Evolutionary conservation across 768 basidiomycete species (phyloP), one percentile per base, ranked within the genome.

Genomic region (Terana coerulea): DNA sequence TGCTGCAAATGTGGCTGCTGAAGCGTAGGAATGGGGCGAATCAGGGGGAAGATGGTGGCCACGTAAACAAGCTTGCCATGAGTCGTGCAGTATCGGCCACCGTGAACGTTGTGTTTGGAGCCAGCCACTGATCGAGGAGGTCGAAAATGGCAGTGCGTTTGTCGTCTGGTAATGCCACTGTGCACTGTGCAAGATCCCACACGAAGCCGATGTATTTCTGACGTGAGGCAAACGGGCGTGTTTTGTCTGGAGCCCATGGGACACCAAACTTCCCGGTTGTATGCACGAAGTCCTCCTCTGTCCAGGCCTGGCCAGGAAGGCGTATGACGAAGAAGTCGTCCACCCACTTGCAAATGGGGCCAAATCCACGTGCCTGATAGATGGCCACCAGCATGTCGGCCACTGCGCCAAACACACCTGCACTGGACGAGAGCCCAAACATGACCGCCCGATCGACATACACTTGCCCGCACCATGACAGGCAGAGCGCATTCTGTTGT

Each of bases 321-420:
- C 59, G 55, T 14, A 69, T 52, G 7, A 64, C 61, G 7, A 69
- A 46, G 49, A 73, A 71, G 43, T 74, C 64, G 60, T 74, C 69
- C 0, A 72, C 70, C 72, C 72, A 74, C 51, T 72, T 73, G 19
- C 37, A 15, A 10, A 69, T 49, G 5, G 47, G 52, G 1, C 54
- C 33, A 35, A 65, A 57, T 1, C 67, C 66, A 4, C 29, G 25
- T 11, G 47, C 30, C 6, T 35, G 2, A 54, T 67, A 69, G 14
- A 73, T 67, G 0, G 54, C 65, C 0, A 66, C 58, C 0, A 71
- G 45, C 59, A 66, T 64, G 55, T 73, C 67, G 1, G 71, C 71
- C 0, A 74, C 47, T 0, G 54, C 33, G 0, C 73, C 67, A 40
- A 69, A 73, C 0, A 73, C 59, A 0, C 73, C 68, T 0, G 65